Percentiles rank a stretch among this genome's conserved stretches.
Evolutionary conservation across 116 monocot genomes (phyloP).

Genomic region (Papilionanthe hybrid): DNA sequence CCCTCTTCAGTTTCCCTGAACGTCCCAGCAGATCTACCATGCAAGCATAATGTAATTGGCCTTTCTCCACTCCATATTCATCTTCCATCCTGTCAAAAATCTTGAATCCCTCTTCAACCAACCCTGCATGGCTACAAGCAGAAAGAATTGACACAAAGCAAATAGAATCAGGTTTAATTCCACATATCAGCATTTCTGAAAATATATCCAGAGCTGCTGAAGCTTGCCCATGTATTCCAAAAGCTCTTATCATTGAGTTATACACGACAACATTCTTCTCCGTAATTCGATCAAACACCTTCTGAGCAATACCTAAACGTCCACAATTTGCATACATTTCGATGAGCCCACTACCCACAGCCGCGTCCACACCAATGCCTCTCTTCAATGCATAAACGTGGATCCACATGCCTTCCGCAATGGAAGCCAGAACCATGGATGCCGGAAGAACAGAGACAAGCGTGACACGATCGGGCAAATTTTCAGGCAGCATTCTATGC

Average conservation of each 20-base stretch:
- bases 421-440: conserved; percentile 32
- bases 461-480: conserved; percentile 34
- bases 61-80: conserved; percentile 26
- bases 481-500: conserved; percentile 21
- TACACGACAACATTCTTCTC: conserved; percentile 30
- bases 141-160: conserved; percentile 52
- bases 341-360: conserved; percentile 38
- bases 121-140: conserved; percentile 44
- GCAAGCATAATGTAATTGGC: conserved; percentile 47
- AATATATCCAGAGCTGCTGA: conserved; percentile 33
- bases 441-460: conserved; percentile 40
- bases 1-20: conserved; percentile 24
- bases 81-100: conserved; percentile 35
- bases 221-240: conserved; percentile 44
- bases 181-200: conserved; percentile 23
- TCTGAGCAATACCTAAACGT: conserved; percentile 25
- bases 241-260: conserved; percentile 43
- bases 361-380: conserved; percentile 20
- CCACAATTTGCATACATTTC: conserved; percentile 46
- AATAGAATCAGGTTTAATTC: conserved; percentile 28
- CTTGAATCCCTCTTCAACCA: conserved; percentile 39
- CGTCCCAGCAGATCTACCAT: conserved; percentile 53
- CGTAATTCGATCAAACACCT: conserved; percentile 24
- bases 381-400: conserved; percentile 27
- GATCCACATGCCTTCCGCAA: conserved; percentile 40